Conservation (phyloP, 495 filamentous ascomycete species). For the Penicillium coffeae region DNA sequence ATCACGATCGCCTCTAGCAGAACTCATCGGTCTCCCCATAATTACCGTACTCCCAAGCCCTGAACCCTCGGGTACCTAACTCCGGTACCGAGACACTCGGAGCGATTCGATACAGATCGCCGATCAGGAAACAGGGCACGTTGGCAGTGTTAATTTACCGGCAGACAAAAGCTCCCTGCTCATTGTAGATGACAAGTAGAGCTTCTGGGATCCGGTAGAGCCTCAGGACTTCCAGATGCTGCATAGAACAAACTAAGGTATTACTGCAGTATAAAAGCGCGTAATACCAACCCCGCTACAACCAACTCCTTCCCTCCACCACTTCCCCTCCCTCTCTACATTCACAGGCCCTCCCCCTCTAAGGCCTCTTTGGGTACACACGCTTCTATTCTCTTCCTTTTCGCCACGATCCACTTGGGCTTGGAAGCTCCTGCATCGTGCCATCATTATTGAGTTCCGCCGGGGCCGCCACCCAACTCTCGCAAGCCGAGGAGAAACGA, state of each 20-base stretch:
- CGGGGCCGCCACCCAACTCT: constrained; percentile 9
- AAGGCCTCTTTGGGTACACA: background rate
- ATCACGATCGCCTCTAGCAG: too few species aligned
- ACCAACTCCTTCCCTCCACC: background rate
- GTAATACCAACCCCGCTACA: constrained; percentile 12
- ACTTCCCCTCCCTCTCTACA: background rate
- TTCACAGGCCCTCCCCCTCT: background rate
- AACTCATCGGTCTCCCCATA: too few species aligned
- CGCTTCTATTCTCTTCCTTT: background rate
- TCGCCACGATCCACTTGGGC: constrained; percentile 10
- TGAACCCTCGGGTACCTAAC: constrained; percentile 12
- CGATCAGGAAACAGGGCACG: constrained; percentile 17
- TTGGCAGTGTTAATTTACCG: too few species aligned
- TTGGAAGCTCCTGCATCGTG: constrained; percentile 8
- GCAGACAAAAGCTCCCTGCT: background rate
- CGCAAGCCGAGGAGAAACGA: background rate
- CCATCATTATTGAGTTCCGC: constrained; percentile 11
- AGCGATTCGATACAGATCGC: constrained; percentile 14
- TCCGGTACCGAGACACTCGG: constrained; percentile 16
- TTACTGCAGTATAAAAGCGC: background rate
- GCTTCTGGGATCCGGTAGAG: constrained; percentile 3
- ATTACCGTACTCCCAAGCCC: too few species aligned
- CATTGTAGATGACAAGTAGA: background rate
- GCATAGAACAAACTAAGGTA: background rate
- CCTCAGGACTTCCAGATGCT: background rate